phyloP scores from a whole-genome alignment of 441 rosid genomes.

The Daphne laureola region DNA sequence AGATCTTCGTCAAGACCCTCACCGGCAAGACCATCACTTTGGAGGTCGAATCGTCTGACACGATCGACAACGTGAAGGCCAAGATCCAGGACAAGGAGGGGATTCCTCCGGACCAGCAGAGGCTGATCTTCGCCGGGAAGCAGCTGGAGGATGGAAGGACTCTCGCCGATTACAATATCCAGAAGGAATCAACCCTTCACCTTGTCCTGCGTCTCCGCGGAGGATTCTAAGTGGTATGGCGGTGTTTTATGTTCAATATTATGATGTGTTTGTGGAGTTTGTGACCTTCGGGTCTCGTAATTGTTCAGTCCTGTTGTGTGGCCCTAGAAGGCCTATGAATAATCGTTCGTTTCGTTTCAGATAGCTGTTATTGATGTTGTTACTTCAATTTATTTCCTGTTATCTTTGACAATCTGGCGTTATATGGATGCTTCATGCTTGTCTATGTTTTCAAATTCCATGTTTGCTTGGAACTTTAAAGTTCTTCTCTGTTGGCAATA shows the following conservation, averaged over 20 bases:
- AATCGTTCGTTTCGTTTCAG: not conserved
- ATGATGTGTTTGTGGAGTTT: not conserved
- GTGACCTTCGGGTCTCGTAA: not conserved
- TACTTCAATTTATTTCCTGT: too few relatives aligned
- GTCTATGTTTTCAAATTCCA: too few relatives aligned
- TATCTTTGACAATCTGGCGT: too few relatives aligned
- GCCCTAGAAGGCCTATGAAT: slow-evolving; percentile 12
- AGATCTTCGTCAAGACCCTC: slow-evolving; percentile 47
- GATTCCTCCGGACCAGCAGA: slow-evolving; percentile 51
- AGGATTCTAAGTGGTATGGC: slow-evolving; percentile 24
- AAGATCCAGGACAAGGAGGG: slow-evolving; percentile 64
- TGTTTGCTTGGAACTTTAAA: too few relatives aligned
- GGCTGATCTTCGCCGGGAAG: slow-evolving; percentile 56
- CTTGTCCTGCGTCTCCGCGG: slow-evolving; percentile 61
- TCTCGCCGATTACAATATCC: slow-evolving; percentile 45
- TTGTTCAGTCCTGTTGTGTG: slow-evolving; percentile 4
- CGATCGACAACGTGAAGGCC: slow-evolving; percentile 47
- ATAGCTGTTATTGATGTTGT: too few relatives aligned
- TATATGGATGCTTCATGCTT: too few relatives aligned
- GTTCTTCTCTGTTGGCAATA: too few relatives aligned
- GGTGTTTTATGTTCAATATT: not conserved
- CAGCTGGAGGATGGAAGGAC: slow-evolving; percentile 57
- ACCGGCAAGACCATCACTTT: slow-evolving; percentile 52
- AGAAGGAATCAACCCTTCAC: slow-evolving; percentile 57
- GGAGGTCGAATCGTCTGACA: slow-evolving; percentile 51